Evolutionary conservation across 352 stramenopile species (phyloP), one percentile per base, ranked within the genome.

Genomic region (Pythium brassicae): DNA sequence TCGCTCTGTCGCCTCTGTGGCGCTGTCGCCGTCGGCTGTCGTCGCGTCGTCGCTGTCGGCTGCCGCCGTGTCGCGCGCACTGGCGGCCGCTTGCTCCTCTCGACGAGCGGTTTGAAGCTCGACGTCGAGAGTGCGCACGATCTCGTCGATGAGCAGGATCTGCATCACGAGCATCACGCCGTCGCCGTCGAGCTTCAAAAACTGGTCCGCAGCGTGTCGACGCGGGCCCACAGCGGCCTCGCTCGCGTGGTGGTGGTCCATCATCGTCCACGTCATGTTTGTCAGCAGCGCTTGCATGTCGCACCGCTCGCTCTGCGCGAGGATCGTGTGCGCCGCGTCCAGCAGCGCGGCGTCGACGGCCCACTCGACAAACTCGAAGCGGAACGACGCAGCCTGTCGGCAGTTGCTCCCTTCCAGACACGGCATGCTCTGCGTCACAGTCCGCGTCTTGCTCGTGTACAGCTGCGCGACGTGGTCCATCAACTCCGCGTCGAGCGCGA

Each of bases 351-450:
- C 75, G 62, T 94, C 82, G 23, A 90, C 84, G 27, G 79, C 72
- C 83, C 86, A 92, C 61, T 95, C 86, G 10, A 83, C 71, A 26
- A 91, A 95, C 53, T 94, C 86, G 51, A 95, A 89, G 20, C 76
- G 78, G 52, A 92, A 91, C 17, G 69, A 66, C 2, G 74, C 81
- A 15, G 86, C 76, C 14, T 69, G 75, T 14, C 74, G 70, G 48
- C 86, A 95, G 43, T 81, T 89, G 20, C 74, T 70, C n/a, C 78
- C 82, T 69, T 91, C 78, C 4, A 75, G 51, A 29, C 86, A 95
- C 4, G 76, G 45, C 37, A 87, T 72, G 53, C 68, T 91, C 54
- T 89, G 77, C 10, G 76, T 92, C 20, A 94, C 70, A 0, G 78
- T 74, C 35, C 83, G 76, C 23, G 74, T 60, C 51, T 94, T 94